phyloP scores from a whole-genome alignment of 2,329 filamentous ascomycete genomes.

The Alternaria tenuissima region DNA sequence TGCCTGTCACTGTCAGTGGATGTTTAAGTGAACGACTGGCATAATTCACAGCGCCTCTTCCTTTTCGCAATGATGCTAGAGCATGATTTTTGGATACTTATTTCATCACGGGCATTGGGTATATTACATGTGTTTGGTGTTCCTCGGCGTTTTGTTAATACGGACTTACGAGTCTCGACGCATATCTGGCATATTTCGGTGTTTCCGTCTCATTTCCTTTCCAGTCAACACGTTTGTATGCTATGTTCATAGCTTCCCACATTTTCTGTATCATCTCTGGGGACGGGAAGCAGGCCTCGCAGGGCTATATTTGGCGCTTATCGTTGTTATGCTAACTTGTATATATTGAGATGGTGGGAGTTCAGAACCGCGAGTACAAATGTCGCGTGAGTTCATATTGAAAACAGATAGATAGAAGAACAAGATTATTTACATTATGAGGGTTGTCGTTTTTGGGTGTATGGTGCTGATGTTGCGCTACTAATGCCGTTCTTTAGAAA shows the following conservation, averaged over 20 bases:
- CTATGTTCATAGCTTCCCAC: constrained; percentile 7
- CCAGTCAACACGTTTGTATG: constrained; percentile 12
- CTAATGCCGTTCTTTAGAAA: background rate
- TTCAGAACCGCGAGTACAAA: constrained; percentile 13
- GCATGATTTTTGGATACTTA: constrained; percentile 4
- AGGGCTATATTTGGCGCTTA: constrained; percentile 17
- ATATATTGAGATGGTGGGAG: constrained; percentile 14
- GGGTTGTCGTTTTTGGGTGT: background rate
- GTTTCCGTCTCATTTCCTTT: constrained; percentile 12
- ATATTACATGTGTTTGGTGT: constrained; percentile 14
- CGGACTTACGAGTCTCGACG: constrained; percentile 15
- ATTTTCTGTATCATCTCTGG: constrained; percentile 7
- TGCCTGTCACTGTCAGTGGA: constrained; percentile 52
- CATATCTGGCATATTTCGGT: constrained; percentile 21
- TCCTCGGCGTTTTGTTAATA: constrained; percentile 11
- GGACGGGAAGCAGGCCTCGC: constrained; percentile 10
- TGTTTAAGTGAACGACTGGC: constrained; percentile 42
- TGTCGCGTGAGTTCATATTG: constrained; percentile 16
- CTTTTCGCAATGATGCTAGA: background rate
- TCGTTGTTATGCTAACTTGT: constrained; percentile 2
- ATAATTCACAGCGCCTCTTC: constrained; percentile 2
- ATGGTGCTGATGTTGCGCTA: background rate
- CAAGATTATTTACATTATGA: constrained; percentile 2
- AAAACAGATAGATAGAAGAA: constrained; percentile 12
- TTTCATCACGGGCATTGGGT: constrained; percentile 8